A percentile compares a stretch with the other conserved stretches of the same genome.
phyloP scores from a whole-genome alignment of 441 rosid genomes.

The Adansonia grandidieri region DNA sequence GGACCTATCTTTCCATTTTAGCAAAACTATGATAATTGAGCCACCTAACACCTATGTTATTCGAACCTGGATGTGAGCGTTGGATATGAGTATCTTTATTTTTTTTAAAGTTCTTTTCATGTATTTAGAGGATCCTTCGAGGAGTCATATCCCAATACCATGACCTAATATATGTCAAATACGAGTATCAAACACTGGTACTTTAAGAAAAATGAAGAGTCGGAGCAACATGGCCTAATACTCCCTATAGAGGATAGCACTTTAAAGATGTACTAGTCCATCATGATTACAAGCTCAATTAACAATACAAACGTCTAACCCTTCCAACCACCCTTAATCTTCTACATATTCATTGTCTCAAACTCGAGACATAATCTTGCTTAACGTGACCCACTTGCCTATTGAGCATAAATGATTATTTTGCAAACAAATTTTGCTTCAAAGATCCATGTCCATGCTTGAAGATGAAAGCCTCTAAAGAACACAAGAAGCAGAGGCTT shows the following conservation, averaged over 20 bases:
- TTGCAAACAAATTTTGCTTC: slow-evolving; percentile 34
- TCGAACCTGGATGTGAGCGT: too few relatives aligned
- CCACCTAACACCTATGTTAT: slow-evolving; percentile 39
- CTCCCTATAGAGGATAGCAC: slow-evolving; percentile 36
- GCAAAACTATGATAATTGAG: slow-evolving; percentile 27
- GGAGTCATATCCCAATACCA: too few relatives aligned
- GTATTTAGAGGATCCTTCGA: too few relatives aligned
- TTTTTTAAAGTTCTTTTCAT: too few relatives aligned
- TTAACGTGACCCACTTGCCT: slow-evolving; percentile 50
- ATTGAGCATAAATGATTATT: slow-evolving; percentile 47
- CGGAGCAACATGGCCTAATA: too few relatives aligned
- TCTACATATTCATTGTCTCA: slow-evolving; percentile 31
- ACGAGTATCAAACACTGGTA: too few relatives aligned
- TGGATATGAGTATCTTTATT: too few relatives aligned
- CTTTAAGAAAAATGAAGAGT: too few relatives aligned
- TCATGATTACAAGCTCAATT: slow-evolving; percentile 45
- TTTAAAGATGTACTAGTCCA: slow-evolving; percentile 38
- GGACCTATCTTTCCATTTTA: slow-evolving; percentile 25
- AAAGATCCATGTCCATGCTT: slow-evolving; percentile 26
- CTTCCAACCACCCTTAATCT: slow-evolving; percentile 45
- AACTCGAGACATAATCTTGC: slow-evolving; percentile 55
- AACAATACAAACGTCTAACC: slow-evolving; percentile 43
- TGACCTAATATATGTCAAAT: too few relatives aligned
- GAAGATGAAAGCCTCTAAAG: slow-evolving; percentile 45
- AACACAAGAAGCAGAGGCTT: slow-evolving; percentile 49